Evolutionary conservation across 495 filamentous ascomycete species (phyloP).

Genomic region (Hypoxylon cercidicola): DNA sequence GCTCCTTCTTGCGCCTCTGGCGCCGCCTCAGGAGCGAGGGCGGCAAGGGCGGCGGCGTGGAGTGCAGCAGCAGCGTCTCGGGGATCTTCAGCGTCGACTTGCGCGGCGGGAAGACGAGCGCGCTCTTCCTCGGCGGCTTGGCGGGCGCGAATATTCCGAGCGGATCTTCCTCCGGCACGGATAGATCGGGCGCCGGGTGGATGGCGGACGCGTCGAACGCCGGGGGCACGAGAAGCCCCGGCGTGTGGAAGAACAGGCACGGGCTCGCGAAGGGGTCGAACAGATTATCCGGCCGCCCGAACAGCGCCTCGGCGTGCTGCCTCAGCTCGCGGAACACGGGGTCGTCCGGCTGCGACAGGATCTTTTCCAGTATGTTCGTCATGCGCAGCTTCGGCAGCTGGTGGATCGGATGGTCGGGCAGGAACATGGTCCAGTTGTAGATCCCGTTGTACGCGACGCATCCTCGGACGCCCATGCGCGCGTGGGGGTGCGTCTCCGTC

Average conservation of each 20-base stretch:
- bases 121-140: constrained; percentile 37
- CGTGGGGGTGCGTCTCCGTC: constrained; percentile 54
- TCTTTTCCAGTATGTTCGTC: constrained; percentile 3
- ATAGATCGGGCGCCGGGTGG: constrained; percentile 2
- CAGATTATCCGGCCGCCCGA: constrained; percentile 51
- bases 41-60: constrained; percentile 24
- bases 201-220: constrained; percentile 45
- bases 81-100: constrained; percentile 51
- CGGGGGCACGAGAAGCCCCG: constrained; percentile 52
- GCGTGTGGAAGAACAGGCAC: constrained; percentile 62
- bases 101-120: constrained; percentile 51
- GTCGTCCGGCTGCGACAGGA: constrained; percentile 26
- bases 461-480: constrained; percentile 54
- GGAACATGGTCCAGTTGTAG: constrained; percentile 64
- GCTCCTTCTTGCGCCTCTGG: constrained; percentile 18
- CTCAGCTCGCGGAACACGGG: constrained; percentile 40
- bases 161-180: constrained; percentile 7
- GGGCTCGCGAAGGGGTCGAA: constrained; percentile 66
- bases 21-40: constrained; percentile 5
- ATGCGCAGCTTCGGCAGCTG: constrained; percentile 9
- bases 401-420: constrained; percentile 56
- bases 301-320: constrained; percentile 47
- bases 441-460: constrained; percentile 61
- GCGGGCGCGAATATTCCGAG: neutral
- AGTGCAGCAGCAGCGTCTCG: constrained; percentile 49